Evolutionary conservation across 106 monocot species (phyloP).

Genomic region (Phalaenopsis aphrodite): DNA sequence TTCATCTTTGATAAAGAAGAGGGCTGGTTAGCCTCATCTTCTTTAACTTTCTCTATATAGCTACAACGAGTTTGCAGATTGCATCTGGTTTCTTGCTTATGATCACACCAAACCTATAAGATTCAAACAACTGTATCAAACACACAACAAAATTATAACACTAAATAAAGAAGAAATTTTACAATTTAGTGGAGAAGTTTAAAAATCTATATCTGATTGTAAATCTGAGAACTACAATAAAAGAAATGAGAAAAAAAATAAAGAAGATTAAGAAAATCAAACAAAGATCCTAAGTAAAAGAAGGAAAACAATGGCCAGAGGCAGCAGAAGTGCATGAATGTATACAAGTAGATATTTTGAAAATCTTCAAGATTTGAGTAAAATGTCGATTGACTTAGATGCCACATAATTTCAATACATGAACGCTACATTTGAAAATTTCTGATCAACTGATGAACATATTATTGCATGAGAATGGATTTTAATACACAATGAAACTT

Average conservation of each 20-base stretch:
- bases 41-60: not conserved
- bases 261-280: not conserved
- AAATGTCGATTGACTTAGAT: not conserved
- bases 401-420: not conserved
- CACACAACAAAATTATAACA: not conserved
- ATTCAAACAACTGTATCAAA: not conserved
- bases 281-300: not conserved
- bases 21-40: not conserved
- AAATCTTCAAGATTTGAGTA: not conserved
- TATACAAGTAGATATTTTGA: not conserved
- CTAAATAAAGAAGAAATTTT: conserved; percentile 1
- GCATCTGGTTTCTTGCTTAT: not conserved
- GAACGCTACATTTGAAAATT: not conserved
- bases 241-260: not conserved
- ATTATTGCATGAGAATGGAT: not conserved
- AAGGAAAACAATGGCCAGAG: not conserved
- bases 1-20: not conserved
- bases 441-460: not conserved
- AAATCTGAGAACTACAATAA: not conserved
- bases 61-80: not conserved
- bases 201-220: not conserved
- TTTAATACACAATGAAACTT: not conserved
- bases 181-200: not conserved
- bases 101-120: not conserved
- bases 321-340: not conserved